Evolutionary conservation across 192 early-diverging fungal genomes (phyloP), one percentile per base, ranked within the genome.

Genomic region (Coemansia sp.): DNA sequence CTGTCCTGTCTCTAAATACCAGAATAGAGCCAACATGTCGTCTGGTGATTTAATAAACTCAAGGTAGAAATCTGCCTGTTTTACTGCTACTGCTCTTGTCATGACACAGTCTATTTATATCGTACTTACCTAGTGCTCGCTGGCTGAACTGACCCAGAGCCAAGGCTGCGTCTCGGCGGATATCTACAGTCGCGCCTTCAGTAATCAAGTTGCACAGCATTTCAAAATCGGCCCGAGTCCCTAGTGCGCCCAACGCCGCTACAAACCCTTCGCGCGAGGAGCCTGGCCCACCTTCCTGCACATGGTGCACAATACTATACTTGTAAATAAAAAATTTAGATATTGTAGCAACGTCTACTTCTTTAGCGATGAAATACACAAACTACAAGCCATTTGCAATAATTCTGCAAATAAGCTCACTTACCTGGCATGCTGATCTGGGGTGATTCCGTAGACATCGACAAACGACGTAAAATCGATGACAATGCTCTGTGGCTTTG

Each of bases 251-350:
- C 59, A 82, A 30, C 11, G 79, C 79, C 12, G 76, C 34, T 24
- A 76, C 74, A 76, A 76, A 82, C 37, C 71, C 65, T 44, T 82
- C 70, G 30, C 74, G 61, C 53, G 74, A 76, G 3, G 60, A 64
- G 3, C 74, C 74, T 6, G 79, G 75, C 39, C 52, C 62, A 30
- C 71, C 74, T 10, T 65, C 71, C 12, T 30, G 56, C 30, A 64
- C 73, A 22, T 65, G 38, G n/a, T 70, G 43, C 24, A 30, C 64
- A 27, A 82, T 59, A 12, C 79, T 73, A 75, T 13, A 59, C 37
- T 24, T 29, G 11, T 8, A 52, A n/a, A 34, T 8, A 52, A n/a
- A n/a, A 20, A 24, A 8, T 4, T 16, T 30, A 39, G 1, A 37
- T 9, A 8, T 16, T 7, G 35, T 12, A 16, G 18, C 9, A 59